These are phyloP conservation scores for Cyberlindnera lachancei DNA, from an alignment of 805 yeast species.

Conservation along the genomic window DNA sequence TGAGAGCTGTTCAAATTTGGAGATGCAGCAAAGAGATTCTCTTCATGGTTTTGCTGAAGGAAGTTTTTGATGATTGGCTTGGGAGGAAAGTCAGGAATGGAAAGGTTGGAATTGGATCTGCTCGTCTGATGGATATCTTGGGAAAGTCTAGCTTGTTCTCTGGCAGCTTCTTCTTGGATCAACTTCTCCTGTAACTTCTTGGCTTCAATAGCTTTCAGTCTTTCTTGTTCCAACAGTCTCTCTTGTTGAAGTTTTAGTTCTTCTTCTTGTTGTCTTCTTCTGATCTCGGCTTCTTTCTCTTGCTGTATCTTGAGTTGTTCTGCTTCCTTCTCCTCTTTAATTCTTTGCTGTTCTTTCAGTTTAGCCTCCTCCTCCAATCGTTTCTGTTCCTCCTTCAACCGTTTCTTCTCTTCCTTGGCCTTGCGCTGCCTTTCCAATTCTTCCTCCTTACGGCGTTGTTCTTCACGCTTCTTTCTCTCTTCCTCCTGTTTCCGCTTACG, in stretches of 20 bases:
- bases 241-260: constrained; percentile 1
- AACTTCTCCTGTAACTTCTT: constrained; percentile 3
- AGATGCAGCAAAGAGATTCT: constrained; percentile 4
- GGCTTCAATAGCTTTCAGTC: background rate
- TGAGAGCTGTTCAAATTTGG: constrained; percentile 4
- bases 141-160: constrained; percentile 2
- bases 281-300: constrained; percentile 1
- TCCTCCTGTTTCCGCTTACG: constrained; percentile 30
- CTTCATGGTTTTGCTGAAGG: background rate
- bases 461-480: constrained; percentile 34
- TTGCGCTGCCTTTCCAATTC: constrained; percentile 30
- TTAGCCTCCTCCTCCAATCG: constrained; percentile 25
- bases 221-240: background rate
- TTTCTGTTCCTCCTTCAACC: constrained; percentile 32
- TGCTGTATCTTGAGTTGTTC: constrained; percentile 2
- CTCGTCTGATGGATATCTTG: constrained; percentile 1
- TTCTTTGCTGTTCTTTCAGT: constrained; percentile 19
- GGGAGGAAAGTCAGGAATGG: constrained; percentile 1
- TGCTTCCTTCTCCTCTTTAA: constrained; percentile 4
- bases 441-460: constrained; percentile 28
- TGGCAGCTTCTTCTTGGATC: constrained; percentile 1
- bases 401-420: constrained; percentile 20
- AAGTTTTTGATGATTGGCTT: background rate
- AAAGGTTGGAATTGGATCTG: constrained; percentile 5
- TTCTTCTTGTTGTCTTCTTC: constrained; percentile 3